Conservation (phyloP, 1,139 yeast genomes). For the Pichia inconspicua region DNA sequence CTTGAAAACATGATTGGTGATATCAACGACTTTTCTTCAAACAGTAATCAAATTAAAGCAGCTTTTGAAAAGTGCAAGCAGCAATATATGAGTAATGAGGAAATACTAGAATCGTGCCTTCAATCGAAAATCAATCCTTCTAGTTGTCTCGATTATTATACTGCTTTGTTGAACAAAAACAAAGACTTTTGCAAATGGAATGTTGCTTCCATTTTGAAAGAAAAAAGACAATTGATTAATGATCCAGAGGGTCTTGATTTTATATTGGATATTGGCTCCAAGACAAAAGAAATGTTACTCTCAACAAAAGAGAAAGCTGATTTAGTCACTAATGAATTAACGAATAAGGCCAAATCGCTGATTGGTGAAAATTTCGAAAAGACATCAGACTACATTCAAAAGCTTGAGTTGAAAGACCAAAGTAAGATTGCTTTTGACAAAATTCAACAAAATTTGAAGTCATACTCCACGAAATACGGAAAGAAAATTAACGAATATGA, state of each 20-base stretch:
- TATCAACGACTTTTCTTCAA: constrained; percentile 3
- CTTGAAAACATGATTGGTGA: constrained; percentile 5
- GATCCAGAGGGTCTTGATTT: neutral
- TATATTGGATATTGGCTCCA: neutral
- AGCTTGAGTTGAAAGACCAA: neutral
- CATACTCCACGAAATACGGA: too few relatives aligned
- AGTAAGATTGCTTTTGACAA: too few relatives aligned
- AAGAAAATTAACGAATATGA: too few relatives aligned
- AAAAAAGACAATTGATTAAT: neutral
- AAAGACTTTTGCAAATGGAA: constrained; percentile 8
- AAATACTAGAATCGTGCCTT: neutral
- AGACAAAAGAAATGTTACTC: neutral
- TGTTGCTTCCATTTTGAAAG: neutral
- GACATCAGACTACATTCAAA: neutral
- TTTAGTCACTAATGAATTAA: neutral
- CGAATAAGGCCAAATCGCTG: neutral
- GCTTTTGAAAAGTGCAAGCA: constrained; percentile 3
- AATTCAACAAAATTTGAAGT: too few relatives aligned
- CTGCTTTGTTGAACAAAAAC: neutral
- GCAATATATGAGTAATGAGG: neutral
- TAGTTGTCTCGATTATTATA: neutral
- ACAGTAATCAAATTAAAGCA: constrained; percentile 1
- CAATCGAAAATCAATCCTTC: neutral
- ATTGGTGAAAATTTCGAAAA: neutral
- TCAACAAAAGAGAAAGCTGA: neutral